Evolutionary conservation across 148 eudicot genomes (phyloP), one percentile per base, ranked within the genome.

Genomic region (Heliamphora exappendiculata): DNA sequence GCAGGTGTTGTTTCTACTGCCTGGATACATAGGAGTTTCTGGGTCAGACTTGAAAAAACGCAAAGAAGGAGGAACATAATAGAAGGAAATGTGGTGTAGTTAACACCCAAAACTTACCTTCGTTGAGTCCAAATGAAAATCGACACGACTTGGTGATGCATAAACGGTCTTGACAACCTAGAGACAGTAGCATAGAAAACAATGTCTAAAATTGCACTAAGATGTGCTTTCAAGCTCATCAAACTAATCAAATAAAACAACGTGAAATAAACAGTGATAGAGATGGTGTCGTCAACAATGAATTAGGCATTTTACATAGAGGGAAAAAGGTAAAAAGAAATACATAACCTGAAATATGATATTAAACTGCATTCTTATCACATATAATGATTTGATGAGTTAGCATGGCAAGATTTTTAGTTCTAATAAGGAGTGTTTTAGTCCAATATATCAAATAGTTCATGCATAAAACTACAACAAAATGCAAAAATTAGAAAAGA

Each of bases 161-260:
- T 96, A 96, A 57, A 96, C 99, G 65, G 99, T 96, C 86, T 96
- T 96, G 54, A 96, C 89, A 78, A 96, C 96, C 99, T 96, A 82
- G 17, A 68, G 54, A 74, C 31, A 44, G 58, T 45, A 55, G 17
- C 51, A 78, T 39, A 49, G 36, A 41, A 44, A 65, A 51, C 78
- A 73, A 37, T 62, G 51, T 49, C 36, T 29, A 6, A 42, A 47
- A 28, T 49, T 33, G 31, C 67, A 79, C n/a, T 34, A 54, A 72
- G 66, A 24, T 78, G 67, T 4, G n/a, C 72, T 37, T 20, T 26
- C 41, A 69, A 67, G n/a, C 63, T 28, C 39, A 72, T 24, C 80
- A 78, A 76, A 42, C 49, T 26, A 76, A 3, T 55, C 54, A 17
- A 58, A 16, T 31, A 78, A 59, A 70, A 51, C 39, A 17, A 47